Base-by-base conservation (phyloP, 768 basidiomycete genomes). In the Russula lepida region DNA sequence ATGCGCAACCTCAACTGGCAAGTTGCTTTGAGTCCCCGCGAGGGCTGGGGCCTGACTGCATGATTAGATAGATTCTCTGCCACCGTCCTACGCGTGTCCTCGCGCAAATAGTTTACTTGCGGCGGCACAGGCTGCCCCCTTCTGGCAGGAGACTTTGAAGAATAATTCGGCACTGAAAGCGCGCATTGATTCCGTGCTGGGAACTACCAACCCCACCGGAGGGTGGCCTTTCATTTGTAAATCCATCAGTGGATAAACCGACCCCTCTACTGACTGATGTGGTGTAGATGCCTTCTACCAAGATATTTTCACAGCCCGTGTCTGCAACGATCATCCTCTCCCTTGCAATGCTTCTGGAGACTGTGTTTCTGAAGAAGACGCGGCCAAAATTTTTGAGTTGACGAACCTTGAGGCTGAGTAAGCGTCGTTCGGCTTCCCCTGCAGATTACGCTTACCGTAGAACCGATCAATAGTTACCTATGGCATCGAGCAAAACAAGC, bases 151-250 rank as follows among this genome's bases (percentile, higher is more conserved):
- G 54, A 77, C 79, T 67, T 72, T 80, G 9, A 53, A 70, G n/a
- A 65, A 68, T 33, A 72, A 76, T 56, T 68, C 67, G 25, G 70
- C 69, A 30, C 69, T 79, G 37, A 72, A 75, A 58, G 67, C 60
- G 27, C 67, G 74, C 46, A 64, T 80, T 19, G 75, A 71, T 51
- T 62, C 57, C 1, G 75, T 70, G 4, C 68, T 78, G 17, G 79
- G 79, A 21, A 79, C 77, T 9, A 66, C 68, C 2, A 73, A 71
- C 8, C 58, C 76, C 12, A 54, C 13, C 48, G 63, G 64, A 2
- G 76, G 67, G 4, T 80, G 79, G 79, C 63, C 72, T 28, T 69
- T 69, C 4, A 79, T 78, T 75, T 79, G 79, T 80, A 58, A 54
- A 78, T n/a, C 28, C 55, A 23, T n/a, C 37, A 54, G n/a, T n/a